phyloP scores from a whole-genome alignment of 306 rosid genomes.

The Quercus variabilis region DNA sequence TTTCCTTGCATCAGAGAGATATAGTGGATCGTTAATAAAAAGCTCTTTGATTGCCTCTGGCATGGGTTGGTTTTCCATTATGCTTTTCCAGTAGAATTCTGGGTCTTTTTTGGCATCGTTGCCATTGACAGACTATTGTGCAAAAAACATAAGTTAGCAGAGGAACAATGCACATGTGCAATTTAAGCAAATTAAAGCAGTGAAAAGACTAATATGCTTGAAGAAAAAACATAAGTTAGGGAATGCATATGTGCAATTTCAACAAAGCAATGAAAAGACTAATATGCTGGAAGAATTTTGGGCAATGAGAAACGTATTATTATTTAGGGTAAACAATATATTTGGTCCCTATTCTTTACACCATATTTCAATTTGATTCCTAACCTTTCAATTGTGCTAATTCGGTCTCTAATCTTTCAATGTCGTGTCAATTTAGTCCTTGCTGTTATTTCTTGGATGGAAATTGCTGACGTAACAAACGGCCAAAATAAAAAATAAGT shows the following conservation, averaged over 20 bases:
- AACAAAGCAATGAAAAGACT: not conserved
- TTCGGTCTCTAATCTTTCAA: too few relatives aligned
- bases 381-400: too few relatives aligned
- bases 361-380: too few relatives aligned
- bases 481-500: too few relatives aligned
- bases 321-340: too few relatives aligned
- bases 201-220: not conserved
- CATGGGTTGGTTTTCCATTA: slow-evolving; percentile 56
- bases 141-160: not conserved
- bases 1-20: slow-evolving; percentile 13
- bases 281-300: too few relatives aligned
- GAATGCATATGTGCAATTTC: not conserved
- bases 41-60: slow-evolving; percentile 58
- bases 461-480: too few relatives aligned
- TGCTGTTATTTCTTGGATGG: fast-evolving
- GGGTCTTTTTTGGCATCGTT: slow-evolving; percentile 47
- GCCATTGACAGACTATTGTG: slow-evolving; percentile 27
- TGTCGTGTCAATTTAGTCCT: too few relatives aligned
- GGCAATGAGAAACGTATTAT: too few relatives aligned
- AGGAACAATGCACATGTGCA: not conserved
- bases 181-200: not conserved
- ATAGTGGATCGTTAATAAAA: slow-evolving; percentile 26
- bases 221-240: not conserved
- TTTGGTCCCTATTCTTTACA: too few relatives aligned
- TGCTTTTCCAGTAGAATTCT: slow-evolving; percentile 56